Evolutionary conservation across 345 rosid species (phyloP), one percentile per base, ranked within the genome.

Genomic region (Arabidopsis arenosa): DNA sequence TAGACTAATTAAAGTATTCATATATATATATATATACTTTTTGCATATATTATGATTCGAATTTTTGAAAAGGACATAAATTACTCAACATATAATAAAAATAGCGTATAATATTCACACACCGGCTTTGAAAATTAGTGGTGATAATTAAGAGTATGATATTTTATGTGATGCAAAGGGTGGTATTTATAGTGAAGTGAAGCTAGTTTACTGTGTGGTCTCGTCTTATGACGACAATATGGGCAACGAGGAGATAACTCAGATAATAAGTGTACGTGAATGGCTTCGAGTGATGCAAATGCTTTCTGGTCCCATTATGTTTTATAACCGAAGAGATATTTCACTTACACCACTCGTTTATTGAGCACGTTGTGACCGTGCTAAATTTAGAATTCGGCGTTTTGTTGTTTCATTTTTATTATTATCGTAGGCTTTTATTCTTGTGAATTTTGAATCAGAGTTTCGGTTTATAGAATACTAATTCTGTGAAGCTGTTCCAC

Each of bases 291-390:
- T 75, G 60, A 39, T n/a, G 32, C 21, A 21, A 54, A 73, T 17
- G 7, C 3, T 7, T 53, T 5, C 4, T 14, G 72, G 37, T 26
- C 72, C 72, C 59, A 66, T 17, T 23, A 21, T 37, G 2, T 12
- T 48, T 43, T 17, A 30, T 0, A 41, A 2, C 9, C 3, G 43
- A 61, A 32, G 43, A 40, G 36, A 40, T 63, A 12, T 63, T 41
- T 63, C 51, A 65, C 9, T 33, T 36, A 14, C 51, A 65, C 78
- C 78, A 65, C 23, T 74, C 45, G 51, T 45, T 56, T 55, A 23
- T 65, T 7, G 49, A 44, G 65, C 59, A 74, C 58, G 64, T 55
- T 74, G 40, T 33, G 39, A 43, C 35, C 15, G 33, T 39, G 54
- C 14, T 18, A 8, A 26, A 53, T 11, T 23, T 41, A 26, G 8